A percentile compares a stretch with the other conserved stretches of the same genome.
phyloP scores from a whole-genome alignment of 306 rosid species.

The Datisca glomerata region DNA sequence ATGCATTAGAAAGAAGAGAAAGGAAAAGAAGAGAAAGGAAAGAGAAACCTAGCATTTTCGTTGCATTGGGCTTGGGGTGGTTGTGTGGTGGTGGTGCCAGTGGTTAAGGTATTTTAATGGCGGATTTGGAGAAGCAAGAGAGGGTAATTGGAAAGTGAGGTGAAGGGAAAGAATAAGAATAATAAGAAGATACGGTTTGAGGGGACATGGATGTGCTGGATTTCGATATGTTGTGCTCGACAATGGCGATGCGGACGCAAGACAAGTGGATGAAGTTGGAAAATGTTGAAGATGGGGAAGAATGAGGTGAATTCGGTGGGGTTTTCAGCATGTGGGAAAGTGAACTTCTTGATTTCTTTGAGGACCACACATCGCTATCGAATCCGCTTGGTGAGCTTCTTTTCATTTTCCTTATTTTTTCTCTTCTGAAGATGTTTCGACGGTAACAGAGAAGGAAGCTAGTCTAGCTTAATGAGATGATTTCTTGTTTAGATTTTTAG shows the following conservation, averaged over 20 bases:
- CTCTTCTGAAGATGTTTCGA: no score
- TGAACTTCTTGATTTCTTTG: conserved; percentile 68
- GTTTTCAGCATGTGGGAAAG: conserved; percentile 99
- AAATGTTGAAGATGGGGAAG: conserved; percentile 9
- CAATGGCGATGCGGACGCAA: conserved; percentile 66
- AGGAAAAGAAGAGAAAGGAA: no score
- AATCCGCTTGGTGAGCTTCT: conserved; percentile 54
- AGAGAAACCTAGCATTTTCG: no score
- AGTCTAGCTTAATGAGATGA: no score
- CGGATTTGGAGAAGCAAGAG: no score
- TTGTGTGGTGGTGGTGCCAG: no score
- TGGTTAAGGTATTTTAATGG: no score
- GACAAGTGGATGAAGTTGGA: conserved; percentile 49
- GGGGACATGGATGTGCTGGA: conserved; percentile 55
- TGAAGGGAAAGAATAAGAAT: conserved; percentile 8
- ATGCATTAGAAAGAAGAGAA: no score
- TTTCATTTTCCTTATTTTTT: background rate
- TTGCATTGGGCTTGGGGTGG: no score
- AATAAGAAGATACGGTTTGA: conserved; percentile 28
- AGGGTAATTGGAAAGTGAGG: conserved; percentile 14
- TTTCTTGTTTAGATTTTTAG: no score
- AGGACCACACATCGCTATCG: conserved; percentile 69
- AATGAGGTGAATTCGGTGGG: conserved; percentile 40
- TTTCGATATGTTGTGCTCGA: conserved; percentile 67
- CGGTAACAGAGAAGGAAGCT: no score